Base-by-base conservation (phyloP, 2,329 filamentous ascomycete species). In the Fusarium xylarioides region DNA sequence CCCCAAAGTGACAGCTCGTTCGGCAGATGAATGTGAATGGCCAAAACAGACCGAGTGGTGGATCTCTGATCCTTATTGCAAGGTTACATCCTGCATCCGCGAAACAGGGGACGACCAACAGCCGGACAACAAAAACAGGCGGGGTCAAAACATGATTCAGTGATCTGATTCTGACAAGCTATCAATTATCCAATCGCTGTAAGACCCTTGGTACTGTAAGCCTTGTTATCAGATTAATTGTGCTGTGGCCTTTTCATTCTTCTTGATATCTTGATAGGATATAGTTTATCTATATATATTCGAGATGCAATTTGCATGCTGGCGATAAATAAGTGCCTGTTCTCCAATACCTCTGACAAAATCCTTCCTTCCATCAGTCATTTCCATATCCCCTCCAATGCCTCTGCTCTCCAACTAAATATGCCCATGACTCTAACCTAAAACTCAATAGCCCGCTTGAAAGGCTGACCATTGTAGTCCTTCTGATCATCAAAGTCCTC, bases 371-470 rank as follows among this genome's bases (percentile, higher is more conserved):
- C n/a, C n/a, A n/a, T n/a, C n/a, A n/a, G n/a, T n/a, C n/a, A n/a
- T n/a, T n/a, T n/a, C n/a, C 3, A 16, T 4, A 21, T 11, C 19
- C 8, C 19, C 9, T 8, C 11, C 0, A 11, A 30, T 16, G 2
- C 1, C 1, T 16, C 44, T 28, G 0, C 19, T 21, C 9, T 10
- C 4, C 0, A 6, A 28, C 1, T 28, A 3, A 7, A 5, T 11
- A 4, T 21, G 4, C 6, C 9, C 0, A 28, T 2, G 4, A 3
- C 21, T n/a, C 1, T 7, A 44, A 44, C 0, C 42, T 44, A 44
- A 0, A 43, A 30, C 21, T 11, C 4, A 43, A 55, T 19, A 2
- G 11, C 52, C 0, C 52, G 35, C 52, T 55, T 43, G 11, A 55
- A 42, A 8, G 37, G 52, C 3, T 55, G 5, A 2, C 26, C 37